Evolutionary conservation across 108 stramenopile genomes (phyloP).

Genomic region (Cyclotella kingstonii): DNA sequence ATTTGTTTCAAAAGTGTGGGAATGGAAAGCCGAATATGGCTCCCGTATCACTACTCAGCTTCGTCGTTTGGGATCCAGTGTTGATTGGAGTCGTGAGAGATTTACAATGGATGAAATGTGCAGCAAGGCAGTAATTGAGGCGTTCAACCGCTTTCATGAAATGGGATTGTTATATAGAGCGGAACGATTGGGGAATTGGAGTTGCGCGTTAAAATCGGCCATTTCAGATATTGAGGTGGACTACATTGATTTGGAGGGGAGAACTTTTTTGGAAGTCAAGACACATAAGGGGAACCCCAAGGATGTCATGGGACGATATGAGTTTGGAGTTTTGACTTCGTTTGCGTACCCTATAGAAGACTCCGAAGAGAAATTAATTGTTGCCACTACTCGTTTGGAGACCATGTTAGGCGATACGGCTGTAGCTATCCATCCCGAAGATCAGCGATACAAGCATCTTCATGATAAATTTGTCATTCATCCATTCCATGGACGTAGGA

Average conservation of each 20-base stretch:
- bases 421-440: slow-evolving; percentile 98
- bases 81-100: slow-evolving; percentile 96
- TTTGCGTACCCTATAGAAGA: slow-evolving; percentile 97
- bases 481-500: slow-evolving; percentile 93
- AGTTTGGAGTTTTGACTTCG: slow-evolving; percentile 95
- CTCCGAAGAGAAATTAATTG: slow-evolving; percentile 89
- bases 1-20: slow-evolving; percentile 96
- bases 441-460: slow-evolving; percentile 95
- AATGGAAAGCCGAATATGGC: slow-evolving; percentile 98
- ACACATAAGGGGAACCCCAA: slow-evolving; percentile 92
- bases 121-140: slow-evolving; percentile 89
- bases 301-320: slow-evolving; percentile 91
- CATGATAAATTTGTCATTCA: slow-evolving; percentile 95
- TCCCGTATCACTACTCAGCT: slow-evolving; percentile 89
- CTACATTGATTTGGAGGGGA: slow-evolving; percentile 90
- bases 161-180: slow-evolving; percentile 95
- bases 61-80: slow-evolving; percentile 83
- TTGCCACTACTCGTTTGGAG: slow-evolving; percentile 99
- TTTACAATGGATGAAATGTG: slow-evolving; percentile 99
- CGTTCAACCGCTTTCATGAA: slow-evolving; percentile 93
- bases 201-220: slow-evolving; percentile 95
- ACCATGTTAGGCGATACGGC: slow-evolving; percentile 99
- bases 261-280: slow-evolving; percentile 92
- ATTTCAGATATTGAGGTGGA: slow-evolving; percentile 99
- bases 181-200: slow-evolving; percentile 97